phyloP scores from a whole-genome alignment of 257 asterid genomes.

The Misopates orontium region DNA sequence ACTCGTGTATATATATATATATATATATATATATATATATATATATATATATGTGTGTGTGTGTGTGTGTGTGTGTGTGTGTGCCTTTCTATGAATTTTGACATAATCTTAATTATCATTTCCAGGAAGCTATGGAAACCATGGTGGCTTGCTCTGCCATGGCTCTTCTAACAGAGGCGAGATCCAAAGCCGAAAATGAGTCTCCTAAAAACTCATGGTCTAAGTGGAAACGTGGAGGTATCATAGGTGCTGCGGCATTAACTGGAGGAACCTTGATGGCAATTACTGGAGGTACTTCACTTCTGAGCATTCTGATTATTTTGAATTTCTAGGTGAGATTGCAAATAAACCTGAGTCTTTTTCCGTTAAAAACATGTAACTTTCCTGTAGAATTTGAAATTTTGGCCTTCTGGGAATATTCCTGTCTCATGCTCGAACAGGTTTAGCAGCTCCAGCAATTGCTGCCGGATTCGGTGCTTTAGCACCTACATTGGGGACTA shows the following conservation, averaged over 20 bases:
- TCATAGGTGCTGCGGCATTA: conserved; percentile 97
- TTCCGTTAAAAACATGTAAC: not conserved
- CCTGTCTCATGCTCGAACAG: conserved; percentile 25
- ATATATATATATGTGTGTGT: too few species aligned
- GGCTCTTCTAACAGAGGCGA: conserved; percentile 78
- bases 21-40: too few species aligned
- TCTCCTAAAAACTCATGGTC: conserved; percentile 65
- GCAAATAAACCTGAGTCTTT: not conserved
- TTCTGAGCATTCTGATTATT: conserved; percentile 18
- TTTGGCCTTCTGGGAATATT: conserved; percentile 10
- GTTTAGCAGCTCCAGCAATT: conserved; percentile 99
- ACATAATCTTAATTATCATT: not conserved
- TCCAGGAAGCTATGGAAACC: conserved; percentile 89
- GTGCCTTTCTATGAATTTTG: not conserved
- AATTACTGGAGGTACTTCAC: conserved; percentile 76
- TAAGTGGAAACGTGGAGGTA: conserved; percentile 93
- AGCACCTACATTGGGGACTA: conserved; percentile 87
- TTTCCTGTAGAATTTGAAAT: not conserved
- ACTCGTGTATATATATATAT: not conserved
- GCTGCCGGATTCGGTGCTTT: conserved; percentile 93
- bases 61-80: too few species aligned
- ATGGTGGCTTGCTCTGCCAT: conserved; percentile 91
- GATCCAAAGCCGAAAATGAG: conserved; percentile 48
- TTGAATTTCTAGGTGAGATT: conserved; percentile 6
- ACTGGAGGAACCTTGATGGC: conserved; percentile 99